phyloP scores from a whole-genome alignment of 2,329 filamentous ascomycete genomes.

The Fusarium haematococcum region DNA sequence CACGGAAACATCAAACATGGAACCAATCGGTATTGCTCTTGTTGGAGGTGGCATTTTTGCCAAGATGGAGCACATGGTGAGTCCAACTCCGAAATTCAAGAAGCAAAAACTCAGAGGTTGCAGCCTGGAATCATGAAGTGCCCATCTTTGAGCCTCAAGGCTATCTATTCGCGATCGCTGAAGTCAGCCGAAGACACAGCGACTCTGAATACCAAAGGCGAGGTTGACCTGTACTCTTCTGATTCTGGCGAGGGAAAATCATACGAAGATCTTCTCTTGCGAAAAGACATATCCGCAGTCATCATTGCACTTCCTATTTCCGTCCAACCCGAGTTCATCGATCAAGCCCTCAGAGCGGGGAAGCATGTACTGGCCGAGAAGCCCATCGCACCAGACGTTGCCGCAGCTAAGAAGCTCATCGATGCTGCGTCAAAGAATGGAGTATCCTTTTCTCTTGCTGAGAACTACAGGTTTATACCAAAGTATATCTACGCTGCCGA shows the following conservation, averaged over 20 bases:
- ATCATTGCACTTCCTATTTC: not conserved
- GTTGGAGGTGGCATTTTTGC: not conserved
- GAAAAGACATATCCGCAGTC: not conserved
- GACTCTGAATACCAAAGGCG: not conserved
- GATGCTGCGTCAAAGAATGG: not conserved
- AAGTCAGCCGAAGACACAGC: not conserved
- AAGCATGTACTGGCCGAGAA: not conserved
- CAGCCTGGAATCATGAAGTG: not conserved
- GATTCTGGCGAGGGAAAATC: not conserved
- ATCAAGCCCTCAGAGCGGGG: not conserved
- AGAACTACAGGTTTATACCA: not conserved
- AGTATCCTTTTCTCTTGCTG: not conserved
- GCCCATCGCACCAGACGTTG: not conserved
- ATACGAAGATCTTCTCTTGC: not conserved
- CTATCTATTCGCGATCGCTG: not conserved
- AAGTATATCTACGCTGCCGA: not conserved
- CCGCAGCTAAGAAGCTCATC: not conserved
- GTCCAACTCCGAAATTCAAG: not conserved
- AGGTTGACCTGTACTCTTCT: not conserved
- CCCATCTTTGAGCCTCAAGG: not conserved
- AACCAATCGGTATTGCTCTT: not conserved
- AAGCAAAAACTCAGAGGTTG: not conserved
- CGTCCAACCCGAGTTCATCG: not conserved
- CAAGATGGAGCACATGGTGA: conserved; percentile 3
- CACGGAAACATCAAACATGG: not conserved